phyloP scores from a whole-genome alignment of 805 yeast genomes.

The Saccharomycopsis schoenii region DNA sequence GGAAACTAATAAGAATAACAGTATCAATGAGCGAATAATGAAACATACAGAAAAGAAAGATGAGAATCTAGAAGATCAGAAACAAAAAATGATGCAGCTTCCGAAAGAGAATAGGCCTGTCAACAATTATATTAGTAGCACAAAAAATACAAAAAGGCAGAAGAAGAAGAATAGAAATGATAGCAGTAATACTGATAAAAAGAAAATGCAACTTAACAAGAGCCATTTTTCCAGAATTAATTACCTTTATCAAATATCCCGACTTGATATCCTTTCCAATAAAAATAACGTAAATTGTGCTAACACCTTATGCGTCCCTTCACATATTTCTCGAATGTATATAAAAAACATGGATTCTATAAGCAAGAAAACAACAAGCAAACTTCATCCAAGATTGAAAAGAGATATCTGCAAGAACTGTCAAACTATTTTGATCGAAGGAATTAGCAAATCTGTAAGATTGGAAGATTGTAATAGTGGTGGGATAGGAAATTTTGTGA shows the following conservation, averaged over 20 bases:
- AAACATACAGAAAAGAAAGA: background rate
- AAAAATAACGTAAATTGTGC: too few species aligned
- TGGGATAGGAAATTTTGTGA: background rate
- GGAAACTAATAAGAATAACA: too few species aligned
- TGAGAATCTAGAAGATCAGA: background rate
- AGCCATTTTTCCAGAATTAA: conserved; percentile 14
- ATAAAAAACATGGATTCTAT: conserved; percentile 10
- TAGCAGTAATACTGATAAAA: background rate
- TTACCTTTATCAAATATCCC: conserved; percentile 14
- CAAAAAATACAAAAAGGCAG: background rate
- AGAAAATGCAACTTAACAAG: background rate
- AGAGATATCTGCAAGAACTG: conserved; percentile 14
- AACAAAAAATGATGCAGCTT: background rate
- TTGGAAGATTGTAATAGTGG: background rate
- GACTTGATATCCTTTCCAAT: background rate
- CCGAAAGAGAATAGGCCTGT: background rate
- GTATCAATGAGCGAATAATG: background rate
- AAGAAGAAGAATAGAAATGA: background rate
- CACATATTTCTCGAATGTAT: conserved; percentile 11
- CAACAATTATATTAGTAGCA: background rate
- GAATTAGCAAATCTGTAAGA: conserved; percentile 4
- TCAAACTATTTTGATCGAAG: conserved; percentile 7
- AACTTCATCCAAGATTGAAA: conserved; percentile 11
- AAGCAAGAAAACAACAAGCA: conserved; percentile 12
- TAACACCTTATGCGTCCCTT: background rate